Evolutionary conservation across 2,329 filamentous ascomycete genomes (phyloP), one percentile per base, ranked within the genome.

Genomic region (Monascus ruber): DNA sequence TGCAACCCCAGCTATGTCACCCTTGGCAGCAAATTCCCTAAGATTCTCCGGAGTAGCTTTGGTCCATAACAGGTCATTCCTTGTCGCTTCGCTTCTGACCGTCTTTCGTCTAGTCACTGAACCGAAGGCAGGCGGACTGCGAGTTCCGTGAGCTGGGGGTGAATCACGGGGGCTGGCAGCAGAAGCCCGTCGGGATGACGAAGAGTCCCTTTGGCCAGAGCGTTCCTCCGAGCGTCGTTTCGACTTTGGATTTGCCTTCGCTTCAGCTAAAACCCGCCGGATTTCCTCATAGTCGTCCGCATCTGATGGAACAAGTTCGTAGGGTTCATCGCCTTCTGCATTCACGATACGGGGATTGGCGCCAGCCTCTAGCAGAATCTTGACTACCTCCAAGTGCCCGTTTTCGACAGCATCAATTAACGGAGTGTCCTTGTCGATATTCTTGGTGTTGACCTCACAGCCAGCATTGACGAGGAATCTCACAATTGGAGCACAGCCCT

Each of bases 331-430:
- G 4, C 91, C 91, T 52, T 87, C 83, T n/a, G 85, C 80, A 56
- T 96, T 95, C 35, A 87, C 81, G 49, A 87, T 84, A 36, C 87
- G 80, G 36, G 91, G 91, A 55, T 98, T 93, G 8, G 94, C 89
- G 7, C 88, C 89, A 41, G 88, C 82, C 40, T 83, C 77, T 2
- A 98, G 70, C 28, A 98, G 68, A 6, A 94, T 70, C 53, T 79
- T 85, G 33, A 98, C 84, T 4, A 96, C 89, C 11, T 83, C 84
- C 5, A 94, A 60, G 56, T 98, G 88, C 1, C 85, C 85, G 53
- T 98, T 98, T 51, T 96, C 91, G 26, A 96, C 87, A 4, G 91
- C 91, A 66, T 98, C 91, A 39, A 98, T 81, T 29, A 98, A 73
- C 26, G 91, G 91, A 0, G 91, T 96, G 53, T 98, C 91, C 53